These are phyloP conservation scores for Amaranthus cruentus DNA, from an alignment of 148 eudicot genomes.

Conservation along the genomic window DNA sequence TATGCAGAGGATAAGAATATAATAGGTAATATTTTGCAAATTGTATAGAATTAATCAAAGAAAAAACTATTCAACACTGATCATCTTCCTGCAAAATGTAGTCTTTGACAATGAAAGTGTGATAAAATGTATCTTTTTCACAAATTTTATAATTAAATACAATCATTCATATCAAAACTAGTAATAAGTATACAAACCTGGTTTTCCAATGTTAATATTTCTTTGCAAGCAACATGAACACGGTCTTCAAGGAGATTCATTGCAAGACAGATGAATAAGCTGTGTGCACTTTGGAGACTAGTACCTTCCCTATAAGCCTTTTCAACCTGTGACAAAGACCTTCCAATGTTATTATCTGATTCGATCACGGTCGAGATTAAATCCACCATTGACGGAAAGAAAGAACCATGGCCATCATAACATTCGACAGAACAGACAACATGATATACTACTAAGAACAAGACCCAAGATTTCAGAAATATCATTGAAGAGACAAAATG, in stretches of 20 bases:
- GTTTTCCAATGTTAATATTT: conserved; percentile 81
- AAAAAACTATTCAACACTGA: no score
- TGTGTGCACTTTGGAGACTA: conserved; percentile 96
- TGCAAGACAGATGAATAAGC: conserved; percentile 92
- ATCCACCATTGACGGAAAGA: no score
- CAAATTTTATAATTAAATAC: no score
- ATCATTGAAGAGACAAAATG: not conserved
- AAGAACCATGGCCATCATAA: not conserved
- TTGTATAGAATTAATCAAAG: no score
- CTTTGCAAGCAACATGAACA: conserved; percentile 93
- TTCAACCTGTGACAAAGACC: conserved; percentile 59
- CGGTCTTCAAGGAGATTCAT: conserved; percentile 90
- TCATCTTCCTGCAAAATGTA: no score
- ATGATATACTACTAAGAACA: not conserved
- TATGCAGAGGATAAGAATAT: no score
- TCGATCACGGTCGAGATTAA: no score
- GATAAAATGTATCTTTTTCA: no score
- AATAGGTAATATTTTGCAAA: no score
- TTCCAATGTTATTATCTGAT: conserved; percentile 2
- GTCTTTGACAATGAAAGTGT: no score
- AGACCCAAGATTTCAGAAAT: not conserved
- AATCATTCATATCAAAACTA: no score
- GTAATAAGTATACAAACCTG: conserved; percentile 49
- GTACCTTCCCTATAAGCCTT: conserved; percentile 99
- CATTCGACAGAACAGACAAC: not conserved